Evolutionary conservation across 2,329 filamentous ascomycete species (phyloP).

Genomic region (Diaporthe velutina): DNA sequence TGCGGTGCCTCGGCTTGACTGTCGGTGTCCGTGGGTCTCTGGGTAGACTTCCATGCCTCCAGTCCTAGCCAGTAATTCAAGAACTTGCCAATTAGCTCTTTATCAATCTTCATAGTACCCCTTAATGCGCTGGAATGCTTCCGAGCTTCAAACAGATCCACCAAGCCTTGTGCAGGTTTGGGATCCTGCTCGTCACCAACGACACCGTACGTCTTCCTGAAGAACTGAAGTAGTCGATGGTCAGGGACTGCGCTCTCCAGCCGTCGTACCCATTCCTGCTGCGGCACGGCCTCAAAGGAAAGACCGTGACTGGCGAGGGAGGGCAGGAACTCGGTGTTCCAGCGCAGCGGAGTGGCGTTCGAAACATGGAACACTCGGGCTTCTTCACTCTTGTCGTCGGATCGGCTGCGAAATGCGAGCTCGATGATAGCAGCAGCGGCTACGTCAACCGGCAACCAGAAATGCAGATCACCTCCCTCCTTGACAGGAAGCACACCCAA

Average conservation of each 20-base stretch:
- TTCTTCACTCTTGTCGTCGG: background rate
- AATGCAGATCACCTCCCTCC: background rate
- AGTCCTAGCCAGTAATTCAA: background rate
- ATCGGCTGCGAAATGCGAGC: constrained; percentile 9
- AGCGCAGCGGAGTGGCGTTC: constrained; percentile 44
- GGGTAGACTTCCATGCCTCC: background rate
- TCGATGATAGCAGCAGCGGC: constrained; percentile 19
- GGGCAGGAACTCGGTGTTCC: constrained; percentile 66
- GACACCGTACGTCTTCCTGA: constrained; percentile 3
- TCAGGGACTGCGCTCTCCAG: constrained; percentile 61
- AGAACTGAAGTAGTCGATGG: constrained; percentile 56
- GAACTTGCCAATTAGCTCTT: background rate
- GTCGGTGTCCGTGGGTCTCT: background rate
- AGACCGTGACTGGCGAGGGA: constrained; percentile 58
- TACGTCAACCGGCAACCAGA: constrained; percentile 28
- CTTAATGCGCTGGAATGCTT: background rate
- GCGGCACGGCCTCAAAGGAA: constrained; percentile 56
- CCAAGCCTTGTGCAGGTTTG: background rate
- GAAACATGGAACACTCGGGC: constrained; percentile 18
- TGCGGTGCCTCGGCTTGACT: background rate
- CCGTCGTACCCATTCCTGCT: constrained; percentile 58
- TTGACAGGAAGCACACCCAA: constrained; percentile 57
- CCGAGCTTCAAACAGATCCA: background rate
- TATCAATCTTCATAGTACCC: background rate
- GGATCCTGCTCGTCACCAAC: background rate